Evolutionary conservation across 805 yeast genomes (phyloP).

Genomic region (Pichia eremophila): DNA sequence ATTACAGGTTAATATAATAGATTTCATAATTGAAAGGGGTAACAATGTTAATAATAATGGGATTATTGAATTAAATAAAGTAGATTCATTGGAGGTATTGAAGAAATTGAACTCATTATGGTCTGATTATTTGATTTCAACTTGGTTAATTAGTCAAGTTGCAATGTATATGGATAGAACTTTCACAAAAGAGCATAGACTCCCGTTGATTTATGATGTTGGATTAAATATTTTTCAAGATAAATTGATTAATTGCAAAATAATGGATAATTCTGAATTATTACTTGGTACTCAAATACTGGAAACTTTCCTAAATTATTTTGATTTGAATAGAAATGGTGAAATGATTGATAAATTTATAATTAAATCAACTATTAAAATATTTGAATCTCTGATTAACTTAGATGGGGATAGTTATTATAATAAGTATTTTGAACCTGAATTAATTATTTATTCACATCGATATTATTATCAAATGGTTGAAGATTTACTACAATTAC

Average conservation of each 20-base stretch:
- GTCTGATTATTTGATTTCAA: constrained; percentile 62
- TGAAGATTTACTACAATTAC: constrained; percentile 31
- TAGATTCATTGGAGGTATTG: constrained; percentile 20
- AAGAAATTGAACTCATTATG: constrained; percentile 37
- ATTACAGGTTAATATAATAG: constrained; percentile 15
- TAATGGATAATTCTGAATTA: constrained; percentile 23
- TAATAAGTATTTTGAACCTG: constrained; percentile 56
- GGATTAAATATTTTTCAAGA: constrained; percentile 64
- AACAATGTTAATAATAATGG: neutral
- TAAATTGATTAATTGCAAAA: constrained; percentile 40
- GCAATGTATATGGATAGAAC: constrained; percentile 82
- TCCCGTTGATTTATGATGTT: constrained; percentile 59
- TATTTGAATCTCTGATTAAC: constrained; percentile 62
- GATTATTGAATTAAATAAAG: neutral
- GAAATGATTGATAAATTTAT: constrained; percentile 47
- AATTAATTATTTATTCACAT: constrained; percentile 44
- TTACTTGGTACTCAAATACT: constrained; percentile 42
- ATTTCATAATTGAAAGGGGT: neutral
- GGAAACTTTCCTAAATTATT: constrained; percentile 41
- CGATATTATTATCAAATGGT: constrained; percentile 44
- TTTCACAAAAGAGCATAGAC: constrained; percentile 58
- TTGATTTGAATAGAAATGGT: constrained; percentile 45
- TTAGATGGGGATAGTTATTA: constrained; percentile 55
- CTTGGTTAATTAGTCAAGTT: constrained; percentile 76
- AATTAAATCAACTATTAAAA: constrained; percentile 51